A percentile compares a stretch with the other conserved stretches of the same genome.
Evolutionary conservation across 2,329 filamentous ascomycete genomes (phyloP).

Genomic region (Rhynchosporium agropyri): DNA sequence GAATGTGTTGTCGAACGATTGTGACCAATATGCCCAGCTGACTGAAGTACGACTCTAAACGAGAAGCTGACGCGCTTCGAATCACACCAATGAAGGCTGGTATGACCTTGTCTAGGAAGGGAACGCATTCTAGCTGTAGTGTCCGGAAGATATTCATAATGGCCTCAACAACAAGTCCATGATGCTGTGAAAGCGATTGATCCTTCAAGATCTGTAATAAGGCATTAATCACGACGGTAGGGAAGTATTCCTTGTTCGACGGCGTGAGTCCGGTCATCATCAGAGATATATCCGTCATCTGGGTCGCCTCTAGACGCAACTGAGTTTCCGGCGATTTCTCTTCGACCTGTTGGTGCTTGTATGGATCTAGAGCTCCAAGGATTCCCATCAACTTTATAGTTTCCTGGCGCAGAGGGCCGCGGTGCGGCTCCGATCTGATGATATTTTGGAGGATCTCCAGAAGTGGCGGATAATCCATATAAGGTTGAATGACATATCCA

Average conservation of each 20-base stretch:
- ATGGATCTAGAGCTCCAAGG: slow-evolving; percentile 90
- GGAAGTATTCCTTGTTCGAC: slow-evolving; percentile 97
- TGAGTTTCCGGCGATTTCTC: slow-evolving; percentile 85
- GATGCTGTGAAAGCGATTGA: slow-evolving; percentile 84
- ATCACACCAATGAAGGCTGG: slow-evolving; percentile 93
- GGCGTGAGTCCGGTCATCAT: slow-evolving; percentile 98
- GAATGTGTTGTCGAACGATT: slow-evolving; percentile 95
- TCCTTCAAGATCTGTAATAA: slow-evolving; percentile 91
- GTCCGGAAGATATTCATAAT: slow-evolving; percentile 99
- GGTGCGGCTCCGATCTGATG: slow-evolving; percentile 84
- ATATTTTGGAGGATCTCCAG: slow-evolving; percentile 92
- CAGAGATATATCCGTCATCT: slow-evolving; percentile 88
- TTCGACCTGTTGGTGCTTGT: slow-evolving; percentile 93
- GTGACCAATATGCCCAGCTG: slow-evolving; percentile 90
- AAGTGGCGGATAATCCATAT: slow-evolving; percentile 91
- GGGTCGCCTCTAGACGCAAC: slow-evolving; percentile 61
- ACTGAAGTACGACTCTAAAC: slow-evolving; percentile 95
- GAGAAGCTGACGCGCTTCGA: slow-evolving; percentile 72
- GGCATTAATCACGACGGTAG: slow-evolving; percentile 96
- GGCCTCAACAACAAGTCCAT: slow-evolving; percentile 91
- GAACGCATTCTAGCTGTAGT: slow-evolving; percentile 91
- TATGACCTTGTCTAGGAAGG: slow-evolving; percentile 90
- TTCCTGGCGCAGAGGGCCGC: slow-evolving; percentile 83
- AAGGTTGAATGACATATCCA: slow-evolving; percentile 96
- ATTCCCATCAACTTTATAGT: slow-evolving; percentile 98